Evolutionary conservation across 305 asterid species (phyloP), one percentile per base, ranked within the genome.

Genomic region (Rubia balearica): DNA sequence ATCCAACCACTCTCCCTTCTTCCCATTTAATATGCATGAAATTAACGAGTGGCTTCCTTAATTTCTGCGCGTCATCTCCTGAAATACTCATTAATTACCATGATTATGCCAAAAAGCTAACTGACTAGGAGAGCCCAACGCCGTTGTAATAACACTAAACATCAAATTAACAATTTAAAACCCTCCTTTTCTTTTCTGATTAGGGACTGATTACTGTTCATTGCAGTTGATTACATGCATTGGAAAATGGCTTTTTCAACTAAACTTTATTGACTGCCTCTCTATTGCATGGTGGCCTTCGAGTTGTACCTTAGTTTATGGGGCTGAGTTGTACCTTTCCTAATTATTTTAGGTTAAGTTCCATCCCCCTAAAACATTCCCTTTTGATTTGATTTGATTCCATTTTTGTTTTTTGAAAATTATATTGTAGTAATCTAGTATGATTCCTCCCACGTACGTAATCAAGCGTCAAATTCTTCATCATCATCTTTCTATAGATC

Each of bases 391-490:
- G 38, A 60, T 60, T 60, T 60, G 65, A 60, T 60, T 57, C 65
- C 24, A 11, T 30, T 24, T 60, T 60, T 12, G 40, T 22, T 60
- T 27, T n/a, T 60, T 24, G 33, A 14, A 53, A 53, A 17, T 53
- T 53, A 53, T 24, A 53, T 53, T 19, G 59, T n/a, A 19, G 24
- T 53, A 53, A 53, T 53, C 59, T 53, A 53, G 59, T 53, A 53
- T n/a, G 59, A 53, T 53, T 53, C 59, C 59, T n/a, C 59, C 36
- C 63, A 57, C 63, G 63, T 57, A 57, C 59, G 73, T 83, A 86
- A 85, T 83, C 83, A 85, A 83, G 77, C 70, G 77, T 76, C 82
- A 77, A 80, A 69, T 69, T 55, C 65, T 8, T 69, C 53, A 40
- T n/a, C 65, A 60, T 60, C 63, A 9, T 72, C 70, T 71, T 83